A percentile compares a stretch with the other conserved stretches of the same genome.
These are phyloP conservation scores for Maudiozyma bulderi DNA, from an alignment of 805 yeast species.

Conservation along the genomic window DNA sequence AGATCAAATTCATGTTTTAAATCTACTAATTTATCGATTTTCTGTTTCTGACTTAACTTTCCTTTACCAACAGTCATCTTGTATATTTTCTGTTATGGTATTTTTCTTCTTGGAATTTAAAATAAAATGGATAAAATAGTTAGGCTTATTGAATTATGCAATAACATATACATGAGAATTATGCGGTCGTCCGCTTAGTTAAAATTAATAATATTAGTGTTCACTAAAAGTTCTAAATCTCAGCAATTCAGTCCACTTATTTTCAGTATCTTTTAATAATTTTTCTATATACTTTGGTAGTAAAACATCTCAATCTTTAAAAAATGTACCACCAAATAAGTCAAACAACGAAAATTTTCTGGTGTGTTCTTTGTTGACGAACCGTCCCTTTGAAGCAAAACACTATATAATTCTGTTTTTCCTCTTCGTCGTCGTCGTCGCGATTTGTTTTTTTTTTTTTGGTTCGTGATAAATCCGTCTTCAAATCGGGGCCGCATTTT, in stretches of 20 bases:
- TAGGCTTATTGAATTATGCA: background rate
- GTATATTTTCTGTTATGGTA: background rate
- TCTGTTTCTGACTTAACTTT: background rate
- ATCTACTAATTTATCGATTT: constrained; percentile 31
- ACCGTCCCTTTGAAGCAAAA: too few species aligned
- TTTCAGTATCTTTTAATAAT: background rate
- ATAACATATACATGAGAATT: constrained; percentile 3
- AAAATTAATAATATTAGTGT: constrained; percentile 1
- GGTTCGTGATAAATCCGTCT: too few species aligned
- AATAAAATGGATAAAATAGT: too few species aligned
- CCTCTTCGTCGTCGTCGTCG: too few species aligned
- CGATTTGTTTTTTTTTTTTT: too few species aligned
- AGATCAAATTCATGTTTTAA: constrained; percentile 39
- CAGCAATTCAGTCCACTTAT: background rate
- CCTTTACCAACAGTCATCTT: background rate
- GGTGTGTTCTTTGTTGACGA: too few species aligned
- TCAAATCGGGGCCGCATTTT: too few species aligned
- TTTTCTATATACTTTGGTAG: background rate
- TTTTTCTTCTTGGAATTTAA: too few species aligned
- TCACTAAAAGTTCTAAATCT: constrained; percentile 3
- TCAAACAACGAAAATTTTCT: background rate
- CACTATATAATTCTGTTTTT: too few species aligned
- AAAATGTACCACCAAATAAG: background rate
- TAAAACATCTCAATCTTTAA: background rate
- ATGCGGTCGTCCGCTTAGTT: background rate